Base-by-base conservation (phyloP, 1,139 yeast genomes). In the Lipomyces yarrowii region DNA sequence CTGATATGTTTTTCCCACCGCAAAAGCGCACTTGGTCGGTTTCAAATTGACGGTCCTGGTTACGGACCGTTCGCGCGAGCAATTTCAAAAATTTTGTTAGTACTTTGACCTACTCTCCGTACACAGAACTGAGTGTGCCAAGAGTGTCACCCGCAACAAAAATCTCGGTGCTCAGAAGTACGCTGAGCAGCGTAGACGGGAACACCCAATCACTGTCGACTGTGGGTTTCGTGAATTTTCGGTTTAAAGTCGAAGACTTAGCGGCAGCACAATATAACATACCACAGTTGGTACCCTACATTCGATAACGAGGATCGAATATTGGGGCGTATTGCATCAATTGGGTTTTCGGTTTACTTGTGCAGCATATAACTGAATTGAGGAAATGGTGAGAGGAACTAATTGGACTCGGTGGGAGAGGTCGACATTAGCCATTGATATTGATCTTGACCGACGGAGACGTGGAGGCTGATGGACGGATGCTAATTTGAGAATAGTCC, bases 401-500 rank as follows among this genome's bases (percentile, higher is more conserved):
- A 23, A 52, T 23, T 26, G 30, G 30, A 26, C 30, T 3, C 30
- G 30, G 30, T 26, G 30, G 30, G 30, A 26, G 30, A 3, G 4
- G 2, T 26, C 26, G 26, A 18, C 18, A n/a, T n/a, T n/a, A n/a
- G n/a, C n/a, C n/a, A n/a, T 48, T 8, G 8, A 13, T 7, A 3
- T 30, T 23, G 55, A 52, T 8, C 48, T 42, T 42, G 11, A 8
- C 11, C 18, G 7, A 15, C n/a, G 23, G 23, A 3, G 33, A 18
- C 11, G 35, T 32, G 10, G 35, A 6, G 23, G 21, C 11, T 15
- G 4, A 30, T 32, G 35, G 8, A 21, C 2, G 18, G 30, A 33
- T 57, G 51, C 39, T 18, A 23, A 18, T 13, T n/a, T 32, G 5
- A 21, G 13, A 15, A 18, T 55, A 68, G 69, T 57, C 65, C 62